Evolutionary conservation across 2,329 filamentous ascomycete species (phyloP).

Genomic region (Hymenoscyphus scutula): DNA sequence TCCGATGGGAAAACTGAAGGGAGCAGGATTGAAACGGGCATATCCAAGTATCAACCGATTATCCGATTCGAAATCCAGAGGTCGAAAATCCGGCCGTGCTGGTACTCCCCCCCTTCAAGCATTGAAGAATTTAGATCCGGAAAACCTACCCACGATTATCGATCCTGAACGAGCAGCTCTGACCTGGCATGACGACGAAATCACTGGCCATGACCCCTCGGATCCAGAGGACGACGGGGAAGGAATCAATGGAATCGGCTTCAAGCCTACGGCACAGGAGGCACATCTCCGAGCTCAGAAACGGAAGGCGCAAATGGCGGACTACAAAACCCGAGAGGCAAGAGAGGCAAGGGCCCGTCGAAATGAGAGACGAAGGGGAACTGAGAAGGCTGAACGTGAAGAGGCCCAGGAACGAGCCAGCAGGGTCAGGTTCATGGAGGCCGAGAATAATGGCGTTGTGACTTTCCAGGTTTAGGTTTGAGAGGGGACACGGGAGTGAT

Average conservation of each 20-base stretch:
- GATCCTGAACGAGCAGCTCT: slow-evolving; percentile 49
- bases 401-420: slow-evolving; percentile 24
- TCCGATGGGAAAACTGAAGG: slow-evolving; percentile 15
- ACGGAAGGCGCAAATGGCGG: slow-evolving; percentile 58
- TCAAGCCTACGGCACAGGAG: slow-evolving; percentile 61
- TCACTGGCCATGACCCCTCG: slow-evolving; percentile 62
- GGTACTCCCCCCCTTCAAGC: slow-evolving; percentile 29
- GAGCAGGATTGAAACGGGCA: slow-evolving; percentile 21
- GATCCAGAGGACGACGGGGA: slow-evolving; percentile 66
- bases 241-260: slow-evolving; percentile 66
- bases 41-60: slow-evolving; percentile 34
- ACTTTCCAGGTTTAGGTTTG: slow-evolving; percentile 1
- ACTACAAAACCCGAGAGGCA: slow-evolving; percentile 61
- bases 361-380: slow-evolving; percentile 48
- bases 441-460: slow-evolving; percentile 9
- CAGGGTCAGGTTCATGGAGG: slow-evolving; percentile 31
- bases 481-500: background rate
- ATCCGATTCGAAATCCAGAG: slow-evolving; percentile 31
- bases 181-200: slow-evolving; percentile 68
- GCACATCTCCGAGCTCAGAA: slow-evolving; percentile 56
- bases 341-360: slow-evolving; percentile 57
- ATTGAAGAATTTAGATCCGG: slow-evolving; percentile 10
- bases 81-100: slow-evolving; percentile 25
- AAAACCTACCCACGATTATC: slow-evolving; percentile 19
- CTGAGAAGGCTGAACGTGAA: slow-evolving; percentile 20